Evolutionary conservation across 208 protist species (phyloP).

Genomic region (Leishmania aethiopica): DNA sequence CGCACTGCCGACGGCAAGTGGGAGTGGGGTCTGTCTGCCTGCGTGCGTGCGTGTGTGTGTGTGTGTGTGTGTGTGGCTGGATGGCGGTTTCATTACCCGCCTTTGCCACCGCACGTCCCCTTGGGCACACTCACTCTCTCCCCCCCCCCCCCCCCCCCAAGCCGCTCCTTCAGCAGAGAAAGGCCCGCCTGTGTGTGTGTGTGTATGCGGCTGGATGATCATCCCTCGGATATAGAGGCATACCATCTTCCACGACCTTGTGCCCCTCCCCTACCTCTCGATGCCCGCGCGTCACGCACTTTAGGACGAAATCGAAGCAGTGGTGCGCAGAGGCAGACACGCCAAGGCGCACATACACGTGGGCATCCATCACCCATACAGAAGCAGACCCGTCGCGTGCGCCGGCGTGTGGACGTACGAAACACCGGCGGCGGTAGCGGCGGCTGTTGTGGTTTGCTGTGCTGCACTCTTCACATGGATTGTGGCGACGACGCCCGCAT

Average conservation of each 20-base stretch:
- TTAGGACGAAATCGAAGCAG: neutral
- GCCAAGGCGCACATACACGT: neutral
- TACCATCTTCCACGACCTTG: neutral
- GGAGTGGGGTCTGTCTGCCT: constrained; percentile 4
- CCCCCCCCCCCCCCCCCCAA: no score
- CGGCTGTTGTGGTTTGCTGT: neutral
- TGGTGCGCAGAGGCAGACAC: neutral
- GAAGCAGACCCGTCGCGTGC: neutral
- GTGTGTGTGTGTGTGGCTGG: constrained; percentile 1
- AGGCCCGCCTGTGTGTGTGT: constrained; percentile 1
- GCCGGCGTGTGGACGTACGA: neutral
- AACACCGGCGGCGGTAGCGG: neutral
- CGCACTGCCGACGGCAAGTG: no score
- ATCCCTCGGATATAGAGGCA: neutral
- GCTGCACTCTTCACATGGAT: neutral
- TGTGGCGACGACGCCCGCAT: no score
- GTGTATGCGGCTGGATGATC: neutral
- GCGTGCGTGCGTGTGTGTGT: neutral
- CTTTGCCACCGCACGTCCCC: neutral
- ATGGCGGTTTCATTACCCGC: neutral
- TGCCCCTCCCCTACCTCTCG: neutral
- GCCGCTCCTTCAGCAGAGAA: neutral
- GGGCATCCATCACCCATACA: neutral
- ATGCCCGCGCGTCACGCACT: neutral
- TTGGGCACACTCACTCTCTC: no score